Evolutionary conservation across 2,329 filamentous ascomycete genomes (phyloP), one percentile per base, ranked within the genome.

Genomic region (Sordariomycetes sp.): DNA sequence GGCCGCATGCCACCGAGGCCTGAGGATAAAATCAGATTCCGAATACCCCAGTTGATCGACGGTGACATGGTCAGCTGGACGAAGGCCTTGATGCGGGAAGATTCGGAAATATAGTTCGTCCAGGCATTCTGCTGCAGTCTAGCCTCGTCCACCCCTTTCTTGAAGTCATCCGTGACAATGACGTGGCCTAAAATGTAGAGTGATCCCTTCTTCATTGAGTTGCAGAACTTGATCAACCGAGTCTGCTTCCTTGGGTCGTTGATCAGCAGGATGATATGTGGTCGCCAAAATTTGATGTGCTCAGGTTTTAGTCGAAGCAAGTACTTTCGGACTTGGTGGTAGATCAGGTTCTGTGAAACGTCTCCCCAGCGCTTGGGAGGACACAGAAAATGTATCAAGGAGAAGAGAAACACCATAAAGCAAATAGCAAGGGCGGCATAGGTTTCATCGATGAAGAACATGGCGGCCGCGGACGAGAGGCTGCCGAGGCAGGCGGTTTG

Each of bases 281-380:
- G 86, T 33, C 86, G 72, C 86, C 87, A 94, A 53, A 93, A 94
- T 49, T 94, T 94, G 55, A 94, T 87, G 51, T 94, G 86, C 47
- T 94, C 86, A 23, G 86, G 85, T 32, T 77, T 79, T 20, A 94
- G 63, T n/a, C 86, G 76, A 20, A 94, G 64, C 20, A 94, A 60
- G 49, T 94, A 93, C 48, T 94, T 94, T 39, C 86, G 74, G 11
- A 93, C 86, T 60, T 94, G 86, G 40, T 75, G 43, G 49, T 93
- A 94, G 34, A 94, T 93, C 40, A 94, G 62, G 47, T 85, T 88
- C 47, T 94, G 86, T 8, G 83, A 88, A 14, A 94, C 86, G 54
- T 93, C 86, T 2, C 86, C 86, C 86, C 86, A 94, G 23, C 82
- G 75, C 50, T 93, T 94, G 0, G 86, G 86, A 1, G 85, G 84